Base-by-base conservation (phyloP, 176 grass and related monocot genomes). In the Musa schizocarpa region DNA sequence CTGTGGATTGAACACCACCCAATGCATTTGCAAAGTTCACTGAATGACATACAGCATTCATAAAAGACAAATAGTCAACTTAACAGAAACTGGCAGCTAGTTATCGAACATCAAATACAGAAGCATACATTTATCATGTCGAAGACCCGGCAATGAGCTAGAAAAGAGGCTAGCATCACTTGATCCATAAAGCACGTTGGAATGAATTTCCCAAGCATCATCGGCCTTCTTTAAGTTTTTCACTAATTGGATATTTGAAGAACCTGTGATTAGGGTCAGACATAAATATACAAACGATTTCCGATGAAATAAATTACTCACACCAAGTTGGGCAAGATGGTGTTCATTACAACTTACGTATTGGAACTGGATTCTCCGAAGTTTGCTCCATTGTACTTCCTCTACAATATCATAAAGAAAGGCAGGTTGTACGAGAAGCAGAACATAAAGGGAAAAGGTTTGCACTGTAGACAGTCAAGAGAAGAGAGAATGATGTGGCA, bases 121-220 rank as follows among this genome's bases (percentile, higher is more conserved):
- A 9, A 3, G 19, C 70, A 53, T 83, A 98, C 95, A 74, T 85
- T 89, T 89, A 1, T 86, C 86, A 69, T 89, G 91, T 53, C 78
- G 81, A 54, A 99, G 86, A 26, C 92, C 86, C 0, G 96, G 96
- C 49, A 99, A 71, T 6, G 96, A 99, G 77, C 81, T 89, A 50
- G 96, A 95, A 81, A 99, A 99, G 71, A 99, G 87, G 73, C 82
- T 86, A 61, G 88, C 52, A 71, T 92, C 88, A 4, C 77, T 84
- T 1, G 86, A 82, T 5, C 80, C 90, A 62, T 63, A 53, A 25
- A 53, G 71, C 0, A 69, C 50, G 24, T 81, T 78, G 2, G 25
- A 22, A 76, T 74, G 82, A 20, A 49, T 63, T 72, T 72, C 79
- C 82, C 90, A 89, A 5, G 48, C 70, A 76, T 75, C 87, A 73